These are phyloP conservation scores for Calophaca sinica DNA, from an alignment of 306 rosid genomes.

Conservation along the genomic window DNA sequence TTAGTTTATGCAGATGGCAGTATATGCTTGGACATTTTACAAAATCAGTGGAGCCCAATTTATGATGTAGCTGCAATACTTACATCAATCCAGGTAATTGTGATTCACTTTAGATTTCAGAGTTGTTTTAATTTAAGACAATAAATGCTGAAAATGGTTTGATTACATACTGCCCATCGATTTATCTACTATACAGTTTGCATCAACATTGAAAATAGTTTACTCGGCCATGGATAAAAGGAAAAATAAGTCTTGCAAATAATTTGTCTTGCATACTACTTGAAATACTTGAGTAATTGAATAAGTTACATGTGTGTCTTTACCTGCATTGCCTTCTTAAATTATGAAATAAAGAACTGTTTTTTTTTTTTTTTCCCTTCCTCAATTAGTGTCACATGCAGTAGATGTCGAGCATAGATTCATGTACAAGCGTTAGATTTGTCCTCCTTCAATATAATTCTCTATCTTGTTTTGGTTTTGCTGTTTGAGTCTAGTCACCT, in stretches of 20 bases:
- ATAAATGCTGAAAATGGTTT: slow-evolving; percentile 10
- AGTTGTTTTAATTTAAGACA: slow-evolving; percentile 18
- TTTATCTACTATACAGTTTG: not conserved
- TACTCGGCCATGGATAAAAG: not conserved
- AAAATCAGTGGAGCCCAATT: slow-evolving; percentile 98
- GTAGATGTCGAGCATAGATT: too few species aligned
- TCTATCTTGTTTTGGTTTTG: not conserved
- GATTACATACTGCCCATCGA: not conserved
- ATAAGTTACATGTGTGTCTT: not conserved
- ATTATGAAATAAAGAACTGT: not conserved
- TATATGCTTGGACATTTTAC: slow-evolving; percentile 95
- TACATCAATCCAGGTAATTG: slow-evolving; percentile 92
- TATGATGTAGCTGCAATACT: slow-evolving; percentile 98
- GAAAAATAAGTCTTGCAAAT: not conserved
- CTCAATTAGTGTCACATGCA: not conserved
- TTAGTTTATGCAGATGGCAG: slow-evolving; percentile 99
- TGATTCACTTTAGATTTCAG: slow-evolving; percentile 30
- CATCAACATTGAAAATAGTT: slow-evolving; percentile 21
- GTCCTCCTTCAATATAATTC: not conserved
- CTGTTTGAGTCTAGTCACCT: not conserved
- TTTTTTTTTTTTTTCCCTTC: not conserved
- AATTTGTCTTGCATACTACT: slow-evolving; percentile 4
- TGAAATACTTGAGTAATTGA: not conserved
- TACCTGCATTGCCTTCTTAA: slow-evolving; percentile 33
- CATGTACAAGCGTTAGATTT: too few species aligned